Conservation (phyloP, 495 filamentous ascomycete species). For the Arthonia radiata region DNA sequence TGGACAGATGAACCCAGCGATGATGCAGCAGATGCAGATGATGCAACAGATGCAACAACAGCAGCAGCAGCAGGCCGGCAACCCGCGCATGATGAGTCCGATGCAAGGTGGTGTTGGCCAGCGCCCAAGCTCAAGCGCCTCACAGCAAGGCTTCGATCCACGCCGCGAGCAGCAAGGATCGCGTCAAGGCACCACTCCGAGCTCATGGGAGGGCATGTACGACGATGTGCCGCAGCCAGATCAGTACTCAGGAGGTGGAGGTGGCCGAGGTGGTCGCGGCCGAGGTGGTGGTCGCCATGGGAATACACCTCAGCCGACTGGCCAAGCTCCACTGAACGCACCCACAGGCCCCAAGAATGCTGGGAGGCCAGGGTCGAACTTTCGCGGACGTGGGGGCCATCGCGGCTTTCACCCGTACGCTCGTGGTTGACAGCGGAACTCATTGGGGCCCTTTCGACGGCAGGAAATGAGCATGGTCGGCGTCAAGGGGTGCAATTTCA, state of each 20-base stretch:
- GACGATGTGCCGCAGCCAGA: slow-evolving; percentile 86
- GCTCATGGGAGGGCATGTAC: slow-evolving; percentile 98
- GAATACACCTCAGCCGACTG: slow-evolving; percentile 12
- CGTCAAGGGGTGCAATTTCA: no score
- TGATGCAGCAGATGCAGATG: slow-evolving; percentile 71
- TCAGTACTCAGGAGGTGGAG: slow-evolving; percentile 25
- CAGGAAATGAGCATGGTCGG: no score
- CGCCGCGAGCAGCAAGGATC: slow-evolving; percentile 24
- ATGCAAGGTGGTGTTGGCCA: slow-evolving; percentile 20
- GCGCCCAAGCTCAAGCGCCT: no score
- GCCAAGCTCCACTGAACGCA: slow-evolving; percentile 72
- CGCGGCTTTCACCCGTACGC: slow-evolving; percentile 65
- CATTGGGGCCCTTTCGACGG: no score
- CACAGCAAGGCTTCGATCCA: no score
- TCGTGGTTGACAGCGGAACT: no score
- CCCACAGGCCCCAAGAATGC: slow-evolving; percentile 94
- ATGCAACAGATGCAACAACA: slow-evolving; percentile 37
- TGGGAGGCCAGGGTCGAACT: slow-evolving; percentile 79
- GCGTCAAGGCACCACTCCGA: slow-evolving; percentile 26
- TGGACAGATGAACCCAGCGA: slow-evolving; percentile 29
- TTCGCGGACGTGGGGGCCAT: slow-evolving; percentile 62
- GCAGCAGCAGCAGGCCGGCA: slow-evolving; percentile 19
- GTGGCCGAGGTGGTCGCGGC: slow-evolving; percentile 22
- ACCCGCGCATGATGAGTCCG: slow-evolving; percentile 7
- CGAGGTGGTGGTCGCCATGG: slow-evolving; percentile 28